These are phyloP conservation scores for Dendrobium officinale DNA, from an alignment of 106 monocot species.

Conservation along the genomic window DNA sequence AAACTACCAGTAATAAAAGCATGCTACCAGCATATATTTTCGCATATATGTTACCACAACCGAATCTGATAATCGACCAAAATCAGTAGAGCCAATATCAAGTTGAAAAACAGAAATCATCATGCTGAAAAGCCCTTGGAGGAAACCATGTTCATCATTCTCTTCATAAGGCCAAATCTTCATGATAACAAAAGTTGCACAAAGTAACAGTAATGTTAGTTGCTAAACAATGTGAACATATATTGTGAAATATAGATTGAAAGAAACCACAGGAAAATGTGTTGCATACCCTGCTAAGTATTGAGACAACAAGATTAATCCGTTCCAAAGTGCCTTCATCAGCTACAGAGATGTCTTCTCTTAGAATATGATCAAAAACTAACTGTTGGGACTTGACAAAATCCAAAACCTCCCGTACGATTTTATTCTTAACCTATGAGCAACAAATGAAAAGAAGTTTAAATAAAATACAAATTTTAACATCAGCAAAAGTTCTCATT, in stretches of 20 bases:
- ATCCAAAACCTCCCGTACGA: conserved; percentile 70
- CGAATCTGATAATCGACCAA: conserved; percentile 24
- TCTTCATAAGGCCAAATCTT: conserved; percentile 99
- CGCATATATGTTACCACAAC: conserved; percentile 31
- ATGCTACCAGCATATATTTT: background rate
- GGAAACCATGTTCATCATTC: conserved; percentile 64
- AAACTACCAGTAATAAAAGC: background rate
- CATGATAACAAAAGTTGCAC: background rate
- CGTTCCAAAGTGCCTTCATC: conserved; percentile 57
- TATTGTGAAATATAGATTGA: background rate
- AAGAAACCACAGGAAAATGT: background rate
- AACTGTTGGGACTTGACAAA: conserved; percentile 62
- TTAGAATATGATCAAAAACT: conserved; percentile 65
- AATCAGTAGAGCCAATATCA: conserved; percentile 30
- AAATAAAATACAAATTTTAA: conserved; percentile 2
- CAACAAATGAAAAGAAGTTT: background rate
- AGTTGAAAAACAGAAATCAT: conserved; percentile 54
- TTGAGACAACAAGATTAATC: conserved; percentile 64
- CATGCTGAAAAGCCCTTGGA: conserved; percentile 56
- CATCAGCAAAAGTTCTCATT: background rate
- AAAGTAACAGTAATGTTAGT: background rate
- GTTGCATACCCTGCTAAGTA: conserved; percentile 61
- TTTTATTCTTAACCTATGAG: conserved; percentile 74
- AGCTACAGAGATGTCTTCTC: conserved; percentile 40
- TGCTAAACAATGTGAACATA: background rate